Conservation (phyloP, 495 filamentous ascomycete genomes). For the Talaromyces ruber region DNA sequence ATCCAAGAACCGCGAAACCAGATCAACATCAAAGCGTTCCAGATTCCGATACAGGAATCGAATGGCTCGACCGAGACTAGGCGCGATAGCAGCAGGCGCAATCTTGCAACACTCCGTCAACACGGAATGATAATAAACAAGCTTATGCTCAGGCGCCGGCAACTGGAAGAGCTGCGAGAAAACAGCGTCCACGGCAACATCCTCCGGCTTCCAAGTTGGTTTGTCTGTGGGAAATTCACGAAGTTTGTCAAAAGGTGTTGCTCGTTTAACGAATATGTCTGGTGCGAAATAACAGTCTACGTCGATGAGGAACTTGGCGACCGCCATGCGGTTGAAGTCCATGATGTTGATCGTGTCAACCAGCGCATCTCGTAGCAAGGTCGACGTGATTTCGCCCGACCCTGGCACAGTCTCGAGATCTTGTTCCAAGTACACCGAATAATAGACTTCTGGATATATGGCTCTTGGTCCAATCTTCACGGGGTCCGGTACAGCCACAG, state of each 20-base stretch:
- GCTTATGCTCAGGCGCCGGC: slow-evolving; percentile 81
- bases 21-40: slow-evolving; percentile 76
- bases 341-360: slow-evolving; percentile 92
- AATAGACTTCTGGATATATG: slow-evolving; percentile 84
- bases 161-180: slow-evolving; percentile 91
- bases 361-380: slow-evolving; percentile 72
- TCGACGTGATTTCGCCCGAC: slow-evolving; percentile 64
- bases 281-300: slow-evolving; percentile 89
- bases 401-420: slow-evolving; percentile 88
- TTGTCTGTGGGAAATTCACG: slow-evolving; percentile 56
- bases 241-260: slow-evolving; percentile 82
- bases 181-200: slow-evolving; percentile 92
- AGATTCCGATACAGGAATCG: slow-evolving; percentile 77
- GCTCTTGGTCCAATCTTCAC: slow-evolving; percentile 64
- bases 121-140: slow-evolving; percentile 93
- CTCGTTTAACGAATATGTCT: slow-evolving; percentile 83
- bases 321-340: slow-evolving; percentile 81
- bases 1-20: slow-evolving; percentile 81
- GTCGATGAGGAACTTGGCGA: slow-evolving; percentile 85
- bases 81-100: slow-evolving; percentile 91
- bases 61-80: slow-evolving; percentile 87
- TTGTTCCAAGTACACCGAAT: slow-evolving; percentile 84
- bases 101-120: slow-evolving; percentile 94
- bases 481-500: slow-evolving; percentile 63
- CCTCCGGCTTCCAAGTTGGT: slow-evolving; percentile 94